A percentile compares a stretch with the other conserved stretches of the same genome.
Evolutionary conservation across 495 filamentous ascomycete genomes (phyloP).

Genomic region (Platismatia glauca): DNA sequence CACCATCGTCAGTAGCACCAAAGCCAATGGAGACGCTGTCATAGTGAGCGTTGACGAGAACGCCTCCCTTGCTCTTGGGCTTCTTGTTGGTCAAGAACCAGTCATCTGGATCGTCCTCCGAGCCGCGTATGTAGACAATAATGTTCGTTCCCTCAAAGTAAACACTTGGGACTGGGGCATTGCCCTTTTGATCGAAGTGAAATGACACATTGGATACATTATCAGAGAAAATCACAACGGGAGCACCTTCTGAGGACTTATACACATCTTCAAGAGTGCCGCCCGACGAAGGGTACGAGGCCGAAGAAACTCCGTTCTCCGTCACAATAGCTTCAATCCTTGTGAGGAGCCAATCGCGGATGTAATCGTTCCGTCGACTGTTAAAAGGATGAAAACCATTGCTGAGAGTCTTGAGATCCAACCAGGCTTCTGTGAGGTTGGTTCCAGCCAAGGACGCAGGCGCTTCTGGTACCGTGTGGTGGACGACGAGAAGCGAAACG

Average conservation of each 20-base stretch:
- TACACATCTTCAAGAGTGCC: neutral
- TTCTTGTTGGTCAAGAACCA: conserved; percentile 52
- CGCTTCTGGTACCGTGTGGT: conserved; percentile 64
- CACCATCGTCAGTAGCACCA: conserved; percentile 89
- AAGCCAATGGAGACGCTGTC: conserved; percentile 88
- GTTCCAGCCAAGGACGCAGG: conserved; percentile 54
- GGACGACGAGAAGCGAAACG: conserved; percentile 60
- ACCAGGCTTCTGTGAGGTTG: conserved; percentile 78
- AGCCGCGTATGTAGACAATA: conserved; percentile 80
- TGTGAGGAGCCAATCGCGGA: conserved; percentile 65
- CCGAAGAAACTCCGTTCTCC: conserved; percentile 35
- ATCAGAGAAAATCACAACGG: conserved; percentile 69
- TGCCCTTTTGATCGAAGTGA: conserved; percentile 23
- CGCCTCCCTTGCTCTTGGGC: conserved; percentile 57
- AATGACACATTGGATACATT: conserved; percentile 69
- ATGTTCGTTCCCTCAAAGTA: conserved; percentile 95
- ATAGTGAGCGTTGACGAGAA: conserved; percentile 92
- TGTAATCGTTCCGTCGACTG: conserved; percentile 67
- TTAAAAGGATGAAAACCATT: conserved; percentile 81
- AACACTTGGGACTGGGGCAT: conserved; percentile 41
- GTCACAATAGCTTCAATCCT: conserved; percentile 61
- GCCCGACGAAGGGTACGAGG: neutral
- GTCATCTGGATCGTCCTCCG: conserved; percentile 53
- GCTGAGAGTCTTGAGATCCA: conserved; percentile 68
- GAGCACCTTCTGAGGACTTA: conserved; percentile 17